Conservation (phyloP, 2,329 filamentous ascomycete genomes). For the Botrytis fabae region DNA sequence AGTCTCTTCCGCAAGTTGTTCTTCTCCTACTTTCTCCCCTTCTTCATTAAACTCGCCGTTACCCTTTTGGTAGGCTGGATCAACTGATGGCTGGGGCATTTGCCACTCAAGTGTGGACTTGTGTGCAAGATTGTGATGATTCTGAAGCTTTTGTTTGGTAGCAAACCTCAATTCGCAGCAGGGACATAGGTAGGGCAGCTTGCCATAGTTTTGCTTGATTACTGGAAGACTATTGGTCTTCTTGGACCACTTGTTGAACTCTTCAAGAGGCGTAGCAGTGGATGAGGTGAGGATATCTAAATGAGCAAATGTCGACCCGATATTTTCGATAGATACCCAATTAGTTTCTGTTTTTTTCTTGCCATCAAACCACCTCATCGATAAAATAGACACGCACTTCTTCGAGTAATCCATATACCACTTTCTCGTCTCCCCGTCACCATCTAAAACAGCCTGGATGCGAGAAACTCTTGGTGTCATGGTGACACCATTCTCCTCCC, state of each 20-base stretch:
- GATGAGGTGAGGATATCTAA: not conserved
- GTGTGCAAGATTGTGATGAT: not conserved
- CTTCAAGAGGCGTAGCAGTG: not conserved
- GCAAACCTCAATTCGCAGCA: not conserved
- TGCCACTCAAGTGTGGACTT: not conserved
- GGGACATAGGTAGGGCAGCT: not conserved
- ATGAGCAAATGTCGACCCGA: not conserved
- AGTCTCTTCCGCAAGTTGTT: not conserved
- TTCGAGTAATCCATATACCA: not conserved
- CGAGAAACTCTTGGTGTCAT: conserved; percentile 6
- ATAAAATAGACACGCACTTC: not conserved
- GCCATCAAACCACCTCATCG: not conserved
- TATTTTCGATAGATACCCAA: not conserved
- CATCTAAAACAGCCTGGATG: not conserved
- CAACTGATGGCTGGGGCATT: not conserved
- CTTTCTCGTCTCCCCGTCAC: not conserved
- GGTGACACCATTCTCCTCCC: not conserved
- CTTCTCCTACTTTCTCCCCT: not conserved
- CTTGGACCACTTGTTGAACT: not conserved
- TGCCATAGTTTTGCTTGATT: not conserved
- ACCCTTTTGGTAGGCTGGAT: not conserved
- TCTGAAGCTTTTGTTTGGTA: not conserved
- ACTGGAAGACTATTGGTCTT: not conserved
- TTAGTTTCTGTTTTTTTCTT: not conserved
- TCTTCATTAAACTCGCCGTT: not conserved